phyloP scores from a whole-genome alignment of 2,329 filamentous ascomycete genomes.

The Leptographium galeiforme region DNA sequence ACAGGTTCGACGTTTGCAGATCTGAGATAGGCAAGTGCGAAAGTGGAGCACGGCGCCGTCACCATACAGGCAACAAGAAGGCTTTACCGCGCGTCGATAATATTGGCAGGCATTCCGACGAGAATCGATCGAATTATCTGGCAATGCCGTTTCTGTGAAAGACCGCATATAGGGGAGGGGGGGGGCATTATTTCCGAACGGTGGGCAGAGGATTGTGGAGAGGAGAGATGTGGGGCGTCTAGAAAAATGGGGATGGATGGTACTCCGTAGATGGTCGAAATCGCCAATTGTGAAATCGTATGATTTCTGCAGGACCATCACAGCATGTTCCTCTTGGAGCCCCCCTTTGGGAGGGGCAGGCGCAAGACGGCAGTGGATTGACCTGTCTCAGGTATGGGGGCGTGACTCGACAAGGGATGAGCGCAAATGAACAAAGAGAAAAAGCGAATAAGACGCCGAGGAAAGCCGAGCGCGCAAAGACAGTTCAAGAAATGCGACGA shows the following conservation, averaged over 20 bases:
- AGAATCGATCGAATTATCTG: too few relatives aligned
- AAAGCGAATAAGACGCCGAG: neutral
- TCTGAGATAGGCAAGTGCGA: too few relatives aligned
- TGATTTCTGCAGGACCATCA: conserved; percentile 10
- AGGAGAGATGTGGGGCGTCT: neutral
- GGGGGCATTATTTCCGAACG: neutral
- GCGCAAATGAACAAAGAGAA: neutral
- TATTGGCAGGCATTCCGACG: too few relatives aligned
- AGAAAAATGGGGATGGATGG: neutral
- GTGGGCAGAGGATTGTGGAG: neutral
- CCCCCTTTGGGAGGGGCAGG: neutral
- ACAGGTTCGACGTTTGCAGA: too few relatives aligned
- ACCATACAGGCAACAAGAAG: too few relatives aligned
- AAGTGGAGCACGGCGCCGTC: too few relatives aligned
- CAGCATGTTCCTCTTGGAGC: neutral
- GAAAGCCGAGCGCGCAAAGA: neutral
- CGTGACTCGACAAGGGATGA: neutral
- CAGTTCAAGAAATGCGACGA: neutral
- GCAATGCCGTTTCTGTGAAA: too few relatives aligned
- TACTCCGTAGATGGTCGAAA: neutral
- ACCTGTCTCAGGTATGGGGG: neutral
- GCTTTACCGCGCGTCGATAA: too few relatives aligned
- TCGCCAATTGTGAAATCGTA: conserved; percentile 8
- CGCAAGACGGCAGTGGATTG: neutral
- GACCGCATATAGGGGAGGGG: too few relatives aligned